These are phyloP conservation scores for Claviceps citrina DNA, from an alignment of 2,329 filamentous ascomycete genomes.

Conservation along the genomic window DNA sequence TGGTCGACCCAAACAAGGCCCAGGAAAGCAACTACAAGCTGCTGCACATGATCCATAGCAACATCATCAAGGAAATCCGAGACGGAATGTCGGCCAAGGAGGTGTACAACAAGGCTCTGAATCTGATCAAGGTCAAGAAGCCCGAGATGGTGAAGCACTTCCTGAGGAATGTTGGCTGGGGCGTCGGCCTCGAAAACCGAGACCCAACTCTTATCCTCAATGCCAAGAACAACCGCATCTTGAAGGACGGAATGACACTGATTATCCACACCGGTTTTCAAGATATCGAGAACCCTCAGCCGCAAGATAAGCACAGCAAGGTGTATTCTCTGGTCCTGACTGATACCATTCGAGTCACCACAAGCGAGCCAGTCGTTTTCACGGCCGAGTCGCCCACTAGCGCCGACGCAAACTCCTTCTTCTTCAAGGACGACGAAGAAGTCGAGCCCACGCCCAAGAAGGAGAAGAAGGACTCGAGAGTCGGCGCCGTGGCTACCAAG, in stretches of 20 bases:
- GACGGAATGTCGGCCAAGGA: slow-evolving; percentile 81
- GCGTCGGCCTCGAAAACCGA: slow-evolving; percentile 81
- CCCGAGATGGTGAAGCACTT: slow-evolving; percentile 93
- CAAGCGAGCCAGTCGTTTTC: slow-evolving; percentile 69
- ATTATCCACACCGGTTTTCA: slow-evolving; percentile 79
- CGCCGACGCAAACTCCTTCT: slow-evolving; percentile 89
- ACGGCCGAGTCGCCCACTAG: slow-evolving; percentile 86
- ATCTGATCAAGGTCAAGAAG: slow-evolving; percentile 72
- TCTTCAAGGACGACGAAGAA: slow-evolving; percentile 94
- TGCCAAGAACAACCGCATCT: slow-evolving; percentile 63
- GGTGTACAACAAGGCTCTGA: slow-evolving; percentile 75
- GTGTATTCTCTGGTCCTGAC: slow-evolving; percentile 80
- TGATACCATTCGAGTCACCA: slow-evolving; percentile 81
- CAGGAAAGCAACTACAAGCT: slow-evolving; percentile 93
- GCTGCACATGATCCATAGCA: slow-evolving; percentile 66
- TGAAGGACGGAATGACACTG: slow-evolving; percentile 96
- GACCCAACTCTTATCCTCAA: slow-evolving; percentile 74
- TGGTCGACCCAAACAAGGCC: slow-evolving; percentile 91
- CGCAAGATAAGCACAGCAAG: slow-evolving; percentile 80
- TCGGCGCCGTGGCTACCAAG: slow-evolving; percentile 78
- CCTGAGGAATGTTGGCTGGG: slow-evolving; percentile 78
- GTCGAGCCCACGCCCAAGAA: slow-evolving; percentile 77
- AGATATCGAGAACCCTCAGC: slow-evolving; percentile 72
- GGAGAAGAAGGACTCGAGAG: slow-evolving; percentile 67
- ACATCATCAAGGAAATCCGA: slow-evolving; percentile 79